phyloP scores from a whole-genome alignment of 2,329 filamentous ascomycete genomes.

The Colletotrichum sp. region DNA sequence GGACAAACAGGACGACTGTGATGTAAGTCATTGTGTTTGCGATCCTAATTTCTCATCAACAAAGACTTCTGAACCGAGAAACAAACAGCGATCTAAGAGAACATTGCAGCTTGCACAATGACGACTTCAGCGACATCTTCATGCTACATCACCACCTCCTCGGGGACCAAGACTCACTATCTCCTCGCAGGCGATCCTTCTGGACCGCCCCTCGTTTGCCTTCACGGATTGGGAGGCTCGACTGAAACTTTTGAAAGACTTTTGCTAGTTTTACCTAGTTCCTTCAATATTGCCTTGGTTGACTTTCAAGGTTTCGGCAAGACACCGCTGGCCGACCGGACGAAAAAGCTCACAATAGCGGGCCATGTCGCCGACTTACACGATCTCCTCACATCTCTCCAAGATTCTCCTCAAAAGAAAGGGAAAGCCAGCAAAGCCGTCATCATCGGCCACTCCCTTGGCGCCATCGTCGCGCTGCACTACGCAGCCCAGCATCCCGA shows the following conservation, averaged over 20 bases:
- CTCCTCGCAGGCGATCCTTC: neutral
- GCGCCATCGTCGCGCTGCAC: neutral
- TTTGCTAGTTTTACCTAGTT: neutral
- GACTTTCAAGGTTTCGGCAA: neutral
- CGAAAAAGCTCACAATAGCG: neutral
- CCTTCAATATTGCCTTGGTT: neutral
- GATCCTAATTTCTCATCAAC: neutral
- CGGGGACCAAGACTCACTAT: neutral
- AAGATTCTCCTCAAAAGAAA: neutral
- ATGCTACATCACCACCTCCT: neutral
- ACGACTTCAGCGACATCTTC: neutral
- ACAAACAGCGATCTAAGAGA: neutral
- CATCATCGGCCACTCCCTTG: neutral
- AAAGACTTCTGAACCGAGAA: neutral
- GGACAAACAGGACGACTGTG: neutral
- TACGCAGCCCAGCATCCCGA: neutral
- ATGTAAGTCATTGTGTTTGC: neutral
- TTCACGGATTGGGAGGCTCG: neutral
- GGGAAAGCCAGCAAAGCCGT: neutral
- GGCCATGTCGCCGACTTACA: neutral
- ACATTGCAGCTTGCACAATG: neutral
- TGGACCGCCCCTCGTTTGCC: neutral
- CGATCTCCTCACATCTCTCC: neutral
- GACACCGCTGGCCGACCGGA: neutral
- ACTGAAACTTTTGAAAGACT: neutral